Evolutionary conservation across 805 yeast genomes (phyloP), one percentile per base, ranked within the genome.

Genomic region (Candida ficus): DNA sequence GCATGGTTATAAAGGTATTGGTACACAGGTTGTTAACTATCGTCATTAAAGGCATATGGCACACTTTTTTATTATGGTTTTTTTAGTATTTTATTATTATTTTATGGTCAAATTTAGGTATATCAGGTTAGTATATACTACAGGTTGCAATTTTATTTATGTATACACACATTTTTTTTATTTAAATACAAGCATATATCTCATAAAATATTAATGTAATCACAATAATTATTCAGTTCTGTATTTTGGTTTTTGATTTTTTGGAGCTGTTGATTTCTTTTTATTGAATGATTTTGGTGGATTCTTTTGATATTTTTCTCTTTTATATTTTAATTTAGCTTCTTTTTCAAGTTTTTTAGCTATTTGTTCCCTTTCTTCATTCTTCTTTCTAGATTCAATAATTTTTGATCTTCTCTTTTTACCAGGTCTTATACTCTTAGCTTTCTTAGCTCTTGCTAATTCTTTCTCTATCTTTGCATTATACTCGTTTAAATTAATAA

Each of bases 351-450:
- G 9, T 27, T 35, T 38, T 41, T 41, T 39, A 27, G 38, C 39
- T 3, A 37, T 17, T 18, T 41, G 39, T 21, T 43, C 39, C 12
- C 53, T 30, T 32, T 41, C 41, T 14, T 44, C 23, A 5, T 35
- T 42, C 4, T 42, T 38, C 21, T 33, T 35, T 35, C 44, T 52
- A 9, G 49, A 25, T 11, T 39, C 39, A 7, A 47, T 38, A 2
- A 41, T 36, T 6, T 43, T 41, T 10, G 41, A 4, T 43, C 60
- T 47, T 14, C 48, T 48, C 42, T 53, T 53, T 35, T 56, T 54
- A 3, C 60, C 60, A 2, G 58, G 56, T 44, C 60, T 53, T 0
- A 36, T 35, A 11, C 40, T 46, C 27, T 39, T 47, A 20, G 27
- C 13, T 18, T 25, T 40, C 31, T 42, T 43, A 2, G 26, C 26